phyloP scores from a whole-genome alignment of 495 filamentous ascomycete species.

The Annulohypoxylon bovei region DNA sequence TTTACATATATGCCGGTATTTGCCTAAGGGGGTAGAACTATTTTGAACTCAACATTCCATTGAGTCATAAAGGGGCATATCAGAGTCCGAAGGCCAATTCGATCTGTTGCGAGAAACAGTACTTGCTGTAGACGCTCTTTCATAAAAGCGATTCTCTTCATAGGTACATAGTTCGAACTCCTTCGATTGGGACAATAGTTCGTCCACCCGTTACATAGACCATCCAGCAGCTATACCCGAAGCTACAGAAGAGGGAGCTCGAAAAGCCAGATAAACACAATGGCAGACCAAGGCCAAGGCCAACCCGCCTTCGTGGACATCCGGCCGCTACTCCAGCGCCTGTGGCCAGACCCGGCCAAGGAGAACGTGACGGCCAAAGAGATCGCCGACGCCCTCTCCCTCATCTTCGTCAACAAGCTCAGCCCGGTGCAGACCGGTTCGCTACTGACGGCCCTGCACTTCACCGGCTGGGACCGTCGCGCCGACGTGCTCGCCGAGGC shows the following conservation, averaged over 20 bases:
- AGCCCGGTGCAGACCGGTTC: conserved; percentile 85
- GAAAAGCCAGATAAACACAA: neutral
- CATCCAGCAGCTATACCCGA: neutral
- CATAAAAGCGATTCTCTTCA: neutral
- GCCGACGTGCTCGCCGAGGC: conserved; percentile 83
- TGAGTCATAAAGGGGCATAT: conserved; percentile 8
- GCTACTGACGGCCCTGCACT: conserved; percentile 87
- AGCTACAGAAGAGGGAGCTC: neutral
- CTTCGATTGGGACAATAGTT: neutral
- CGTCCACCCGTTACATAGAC: neutral
- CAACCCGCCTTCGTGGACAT: conserved; percentile 67
- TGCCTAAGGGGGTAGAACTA: neutral
- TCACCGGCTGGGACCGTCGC: conserved; percentile 79
- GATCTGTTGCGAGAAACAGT: neutral
- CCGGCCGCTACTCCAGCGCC: conserved; percentile 78
- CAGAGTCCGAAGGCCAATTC: neutral
- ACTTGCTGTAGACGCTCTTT: neutral
- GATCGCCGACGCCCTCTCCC: conserved; percentile 85
- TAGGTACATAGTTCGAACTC: neutral
- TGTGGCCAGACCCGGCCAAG: conserved; percentile 76
- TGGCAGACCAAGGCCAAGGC: conserved; percentile 39
- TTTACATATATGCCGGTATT: conserved; percentile 1
- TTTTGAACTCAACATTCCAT: conserved; percentile 1
- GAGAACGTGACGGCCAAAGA: conserved; percentile 79
- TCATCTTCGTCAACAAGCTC: conserved; percentile 87